Percentiles rank a stretch among this genome's conserved stretches.
These are phyloP conservation scores for Eucalyptus tenuipes DNA, from an alignment of 345 rosid genomes.

Conservation along the genomic window DNA sequence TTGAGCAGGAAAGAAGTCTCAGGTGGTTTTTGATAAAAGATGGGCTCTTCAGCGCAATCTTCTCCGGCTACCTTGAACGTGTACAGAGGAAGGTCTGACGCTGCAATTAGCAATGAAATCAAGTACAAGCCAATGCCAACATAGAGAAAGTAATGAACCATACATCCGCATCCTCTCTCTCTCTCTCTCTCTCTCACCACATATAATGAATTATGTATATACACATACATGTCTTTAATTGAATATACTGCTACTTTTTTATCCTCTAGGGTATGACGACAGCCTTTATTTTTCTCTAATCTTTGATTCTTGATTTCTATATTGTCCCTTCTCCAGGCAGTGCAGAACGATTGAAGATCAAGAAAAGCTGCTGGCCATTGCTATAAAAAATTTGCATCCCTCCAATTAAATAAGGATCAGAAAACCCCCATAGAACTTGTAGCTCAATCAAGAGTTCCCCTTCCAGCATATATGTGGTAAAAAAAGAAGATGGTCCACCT, in stretches of 20 bases:
- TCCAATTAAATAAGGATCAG: not conserved
- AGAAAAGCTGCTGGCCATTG: not conserved
- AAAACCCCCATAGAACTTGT: not conserved
- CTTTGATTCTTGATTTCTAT: not conserved
- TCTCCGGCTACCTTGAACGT: constrained; percentile 11
- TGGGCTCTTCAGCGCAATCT: not conserved
- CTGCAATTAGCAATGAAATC: constrained; percentile 10
- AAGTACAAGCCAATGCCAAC: not conserved
- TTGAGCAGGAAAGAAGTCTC: not conserved
- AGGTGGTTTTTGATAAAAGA: not conserved
- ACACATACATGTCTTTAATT: not conserved
- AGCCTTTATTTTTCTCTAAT: not conserved
- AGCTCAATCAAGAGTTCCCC: not conserved
- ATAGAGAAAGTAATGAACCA: not conserved
- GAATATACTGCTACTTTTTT: not conserved
- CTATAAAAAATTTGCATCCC: not conserved
- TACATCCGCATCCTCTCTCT: not conserved
- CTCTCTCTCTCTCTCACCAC: not conserved
- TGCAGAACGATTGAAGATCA: not conserved
- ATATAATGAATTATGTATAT: not conserved
- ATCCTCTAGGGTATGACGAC: not conserved
- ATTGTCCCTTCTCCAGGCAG: not conserved
- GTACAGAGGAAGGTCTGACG: constrained; percentile 22
- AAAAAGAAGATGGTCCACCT: not conserved
- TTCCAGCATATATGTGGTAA: not conserved